These are phyloP conservation scores for Capsicum rhomboideum DNA, from an alignment of 257 asterid species.

Conservation along the genomic window DNA sequence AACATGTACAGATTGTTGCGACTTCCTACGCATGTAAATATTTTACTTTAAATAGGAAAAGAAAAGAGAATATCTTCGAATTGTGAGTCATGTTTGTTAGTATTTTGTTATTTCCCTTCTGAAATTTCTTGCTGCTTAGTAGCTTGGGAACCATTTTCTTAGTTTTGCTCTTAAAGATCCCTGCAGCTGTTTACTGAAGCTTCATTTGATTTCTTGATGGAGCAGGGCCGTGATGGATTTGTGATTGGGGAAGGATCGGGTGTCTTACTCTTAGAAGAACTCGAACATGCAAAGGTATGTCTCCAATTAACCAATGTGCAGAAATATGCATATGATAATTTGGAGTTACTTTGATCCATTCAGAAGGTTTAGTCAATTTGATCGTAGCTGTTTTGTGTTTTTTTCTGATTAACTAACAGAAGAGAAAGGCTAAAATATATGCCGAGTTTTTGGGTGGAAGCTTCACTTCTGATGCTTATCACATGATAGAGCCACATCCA, in stretches of 20 bases:
- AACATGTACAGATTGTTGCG: not conserved
- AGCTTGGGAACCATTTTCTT: not conserved
- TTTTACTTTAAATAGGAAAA: not conserved
- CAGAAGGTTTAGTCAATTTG: not conserved
- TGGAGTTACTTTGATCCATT: not conserved
- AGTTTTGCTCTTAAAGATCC: not conserved
- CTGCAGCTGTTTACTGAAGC: not conserved
- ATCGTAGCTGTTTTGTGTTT: not conserved
- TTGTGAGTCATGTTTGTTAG: not conserved
- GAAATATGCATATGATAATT: not conserved
- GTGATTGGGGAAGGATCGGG: slow-evolving; percentile 99
- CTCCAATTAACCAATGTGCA: not conserved
- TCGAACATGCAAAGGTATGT: slow-evolving; percentile 81
- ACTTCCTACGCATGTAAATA: not conserved
- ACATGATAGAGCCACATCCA: slow-evolving; percentile 97
- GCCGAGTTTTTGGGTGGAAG: slow-evolving; percentile 98
- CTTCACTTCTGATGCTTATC: slow-evolving; percentile 93
- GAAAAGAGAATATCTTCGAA: not conserved
- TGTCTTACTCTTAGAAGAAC: slow-evolving; percentile 87
- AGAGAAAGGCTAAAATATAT: slow-evolving; percentile 82
- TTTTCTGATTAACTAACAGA: slow-evolving; percentile 25
- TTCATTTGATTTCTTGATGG: not conserved
- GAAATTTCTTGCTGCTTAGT: not conserved
- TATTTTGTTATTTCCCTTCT: not conserved
- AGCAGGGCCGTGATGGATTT: slow-evolving; percentile 88